A percentile compares a stretch with the other conserved stretches of the same genome.
phyloP scores from a whole-genome alignment of 1,284 basidiomycete species.

The Trametes polyzona region DNA sequence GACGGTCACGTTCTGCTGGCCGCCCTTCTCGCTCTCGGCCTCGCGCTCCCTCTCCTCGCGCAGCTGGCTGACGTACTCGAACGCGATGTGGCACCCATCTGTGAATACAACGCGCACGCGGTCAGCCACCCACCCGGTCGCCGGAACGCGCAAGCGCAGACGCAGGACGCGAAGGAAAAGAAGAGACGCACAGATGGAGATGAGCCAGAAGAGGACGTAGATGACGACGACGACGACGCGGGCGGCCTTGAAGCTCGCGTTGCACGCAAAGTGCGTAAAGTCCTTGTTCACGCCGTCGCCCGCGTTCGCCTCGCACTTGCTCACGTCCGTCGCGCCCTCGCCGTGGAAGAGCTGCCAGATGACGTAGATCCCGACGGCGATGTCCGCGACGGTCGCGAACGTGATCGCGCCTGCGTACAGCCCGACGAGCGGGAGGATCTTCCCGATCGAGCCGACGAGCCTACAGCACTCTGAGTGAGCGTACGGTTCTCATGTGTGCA shows the following conservation, averaged over 20 bases:
- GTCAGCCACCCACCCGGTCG: background rate
- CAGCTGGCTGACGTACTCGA: slow-evolving; percentile 37
- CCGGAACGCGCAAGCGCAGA: background rate
- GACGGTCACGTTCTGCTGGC: slow-evolving; percentile 24
- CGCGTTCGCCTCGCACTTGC: slow-evolving; percentile 15
- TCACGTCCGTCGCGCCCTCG: slow-evolving; percentile 24
- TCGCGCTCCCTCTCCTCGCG: slow-evolving; percentile 29
- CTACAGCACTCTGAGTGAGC: too few relatives aligned
- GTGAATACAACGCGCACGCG: background rate
- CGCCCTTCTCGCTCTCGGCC: slow-evolving; percentile 24
- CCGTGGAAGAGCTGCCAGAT: slow-evolving; percentile 35
- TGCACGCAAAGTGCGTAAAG: slow-evolving; percentile 35
- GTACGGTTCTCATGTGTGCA: background rate
- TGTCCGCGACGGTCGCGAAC: slow-evolving; percentile 50
- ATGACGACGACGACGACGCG: slow-evolving; percentile 32
- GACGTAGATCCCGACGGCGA: slow-evolving; percentile 53
- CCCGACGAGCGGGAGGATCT: slow-evolving; percentile 46
- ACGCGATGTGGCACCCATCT: slow-evolving; percentile 38
- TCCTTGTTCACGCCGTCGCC: slow-evolving; percentile 25
- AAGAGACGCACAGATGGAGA: slow-evolving; percentile 51
- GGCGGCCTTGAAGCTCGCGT: slow-evolving; percentile 32
- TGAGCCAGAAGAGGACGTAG: slow-evolving; percentile 45
- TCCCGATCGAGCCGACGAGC: slow-evolving; percentile 51
- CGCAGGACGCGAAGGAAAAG: background rate
- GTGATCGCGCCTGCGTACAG: slow-evolving; percentile 50